Evolutionary conservation across 139 green algal species (phyloP).

Genomic region (Chlamydomonas sp.): DNA sequence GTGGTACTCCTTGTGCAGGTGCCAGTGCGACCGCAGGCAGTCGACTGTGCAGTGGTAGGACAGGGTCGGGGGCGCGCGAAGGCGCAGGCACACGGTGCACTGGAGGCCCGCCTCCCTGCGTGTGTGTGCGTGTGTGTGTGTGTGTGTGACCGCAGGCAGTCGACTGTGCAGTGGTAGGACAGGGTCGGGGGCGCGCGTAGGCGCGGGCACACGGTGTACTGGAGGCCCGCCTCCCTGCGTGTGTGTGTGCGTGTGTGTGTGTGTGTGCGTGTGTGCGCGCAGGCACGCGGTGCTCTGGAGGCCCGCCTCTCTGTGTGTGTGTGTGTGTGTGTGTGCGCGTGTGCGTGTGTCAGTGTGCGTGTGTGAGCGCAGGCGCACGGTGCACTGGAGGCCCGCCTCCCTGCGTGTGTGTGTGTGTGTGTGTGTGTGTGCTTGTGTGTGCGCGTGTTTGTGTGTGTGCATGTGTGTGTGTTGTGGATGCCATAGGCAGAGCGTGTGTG

Average conservation of each 20-base stretch:
- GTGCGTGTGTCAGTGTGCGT: slow-evolving; percentile 57
- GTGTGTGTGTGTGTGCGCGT: slow-evolving; percentile 70
- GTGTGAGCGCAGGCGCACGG: slow-evolving; percentile 74
- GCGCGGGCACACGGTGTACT: slow-evolving; percentile 85
- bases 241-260: slow-evolving; percentile 78
- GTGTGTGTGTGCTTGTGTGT: too few species aligned
- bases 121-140: slow-evolving; percentile 74
- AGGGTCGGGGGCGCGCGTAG: slow-evolving; percentile 58
- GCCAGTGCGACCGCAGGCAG: slow-evolving; percentile 84
- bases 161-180: slow-evolving; percentile 82
- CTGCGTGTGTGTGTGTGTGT: too few species aligned
- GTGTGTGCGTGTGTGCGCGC: slow-evolving; percentile 85
- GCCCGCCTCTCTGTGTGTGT: too few species aligned
- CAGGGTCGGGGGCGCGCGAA: slow-evolving; percentile 56
- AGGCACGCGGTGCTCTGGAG: slow-evolving; percentile 80
- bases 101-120: slow-evolving; percentile 81
- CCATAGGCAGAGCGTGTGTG: too few species aligned
- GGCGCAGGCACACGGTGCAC: slow-evolving; percentile 82
- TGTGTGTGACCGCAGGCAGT: slow-evolving; percentile 87
- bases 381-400: slow-evolving; percentile 83
- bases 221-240: slow-evolving; percentile 75
- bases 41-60: slow-evolving; percentile 86
- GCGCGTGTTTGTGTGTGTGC: too few species aligned
- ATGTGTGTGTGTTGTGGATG: too few species aligned
- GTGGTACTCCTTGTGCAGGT: slow-evolving; percentile 80